Evolutionary conservation across 495 filamentous ascomycete species (phyloP).

Genomic region (Lasiosphaeriaceae sp.): DNA sequence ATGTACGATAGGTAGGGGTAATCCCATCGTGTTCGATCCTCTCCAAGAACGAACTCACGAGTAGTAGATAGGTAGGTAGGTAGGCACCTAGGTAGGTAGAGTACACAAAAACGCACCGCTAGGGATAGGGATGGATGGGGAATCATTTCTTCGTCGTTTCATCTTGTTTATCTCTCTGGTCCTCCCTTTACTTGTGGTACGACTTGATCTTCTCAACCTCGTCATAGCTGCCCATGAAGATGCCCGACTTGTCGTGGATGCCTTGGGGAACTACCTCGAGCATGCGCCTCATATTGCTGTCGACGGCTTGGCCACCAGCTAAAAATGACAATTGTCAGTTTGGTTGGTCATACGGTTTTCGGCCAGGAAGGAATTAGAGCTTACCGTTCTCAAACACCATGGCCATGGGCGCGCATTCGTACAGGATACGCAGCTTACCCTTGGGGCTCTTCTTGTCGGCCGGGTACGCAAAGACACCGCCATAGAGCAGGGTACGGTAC

Average conservation of each 20-base stretch:
- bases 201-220: conserved; percentile 95
- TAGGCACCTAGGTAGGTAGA: too few species aligned
- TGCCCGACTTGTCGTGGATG: conserved; percentile 93
- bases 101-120: too few species aligned
- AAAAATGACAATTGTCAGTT: neutral
- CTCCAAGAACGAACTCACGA: too few species aligned
- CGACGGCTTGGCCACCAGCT: conserved; percentile 89
- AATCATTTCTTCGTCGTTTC: neutral
- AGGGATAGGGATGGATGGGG: neutral
- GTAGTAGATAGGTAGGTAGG: too few species aligned
- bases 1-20: too few species aligned
- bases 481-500: conserved; percentile 91
- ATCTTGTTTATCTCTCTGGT: neutral
- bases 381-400: conserved; percentile 97
- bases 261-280: conserved; percentile 83
- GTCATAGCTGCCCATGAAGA: conserved; percentile 91
- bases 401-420: conserved; percentile 99
- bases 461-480: conserved; percentile 95
- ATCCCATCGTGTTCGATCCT: too few species aligned
- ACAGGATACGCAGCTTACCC: conserved; percentile 94
- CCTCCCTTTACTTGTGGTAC: conserved; percentile 41
- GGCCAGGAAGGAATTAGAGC: conserved; percentile 22
- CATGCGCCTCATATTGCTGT: conserved; percentile 85
- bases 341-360: too few species aligned
- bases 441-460: conserved; percentile 97